These are phyloP conservation scores for Aspergillus sp. DNA, from an alignment of 2,329 filamentous ascomycete species.

Conservation along the genomic window DNA sequence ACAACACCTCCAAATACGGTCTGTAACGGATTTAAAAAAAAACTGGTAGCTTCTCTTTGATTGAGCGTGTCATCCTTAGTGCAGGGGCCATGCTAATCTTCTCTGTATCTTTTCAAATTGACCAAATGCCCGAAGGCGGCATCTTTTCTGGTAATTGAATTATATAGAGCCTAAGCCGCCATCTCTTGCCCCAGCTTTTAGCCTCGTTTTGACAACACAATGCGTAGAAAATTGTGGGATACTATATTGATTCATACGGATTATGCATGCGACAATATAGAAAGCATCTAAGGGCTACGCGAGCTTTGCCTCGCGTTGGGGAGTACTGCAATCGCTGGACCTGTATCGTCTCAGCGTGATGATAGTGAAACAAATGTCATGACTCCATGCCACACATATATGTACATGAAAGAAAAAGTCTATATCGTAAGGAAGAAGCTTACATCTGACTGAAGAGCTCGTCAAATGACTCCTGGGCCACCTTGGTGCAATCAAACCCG, in stretches of 20 bases:
- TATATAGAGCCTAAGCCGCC: too few species aligned
- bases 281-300: not conserved
- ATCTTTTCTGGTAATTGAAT: conserved; percentile 7
- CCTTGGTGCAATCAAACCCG: conserved; percentile 46
- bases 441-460: conserved; percentile 1
- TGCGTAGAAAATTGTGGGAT: too few species aligned
- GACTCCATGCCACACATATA: too few species aligned
- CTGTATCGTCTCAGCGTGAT: conserved; percentile 4
- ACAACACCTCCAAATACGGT: conserved; percentile 8
- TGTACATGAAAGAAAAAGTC: not conserved
- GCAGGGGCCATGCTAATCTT: conserved; percentile 76
- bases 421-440: too few species aligned
- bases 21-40: conserved; percentile 41
- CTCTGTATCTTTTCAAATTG: conserved; percentile 63
- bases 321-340: not conserved
- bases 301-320: not conserved
- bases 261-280: too few species aligned
- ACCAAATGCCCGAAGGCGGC: conserved; percentile 47
- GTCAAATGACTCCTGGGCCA: conserved; percentile 2
- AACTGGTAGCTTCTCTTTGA: conserved; percentile 67
- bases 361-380: too few species aligned
- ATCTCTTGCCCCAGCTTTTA: too few species aligned
- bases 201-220: too few species aligned
- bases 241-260: too few species aligned
- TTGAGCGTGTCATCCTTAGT: conserved; percentile 92